Conservation (phyloP, 2,329 filamentous ascomycete species). For the Microcyclospora tardicrescens region DNA sequence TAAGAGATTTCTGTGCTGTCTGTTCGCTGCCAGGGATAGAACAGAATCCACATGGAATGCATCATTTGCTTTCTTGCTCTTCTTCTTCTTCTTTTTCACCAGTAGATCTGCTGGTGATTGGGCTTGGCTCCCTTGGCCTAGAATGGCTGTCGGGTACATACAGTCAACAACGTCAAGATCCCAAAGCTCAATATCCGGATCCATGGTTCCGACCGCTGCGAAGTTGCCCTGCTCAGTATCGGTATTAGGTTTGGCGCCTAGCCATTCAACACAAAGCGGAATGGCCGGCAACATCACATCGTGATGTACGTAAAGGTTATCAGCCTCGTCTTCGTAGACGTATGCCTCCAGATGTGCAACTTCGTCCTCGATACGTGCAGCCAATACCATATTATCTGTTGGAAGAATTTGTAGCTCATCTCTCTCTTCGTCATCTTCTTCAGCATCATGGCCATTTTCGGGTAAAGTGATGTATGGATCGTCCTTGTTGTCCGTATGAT, state of each 20-base stretch:
- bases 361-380: conserved; percentile 92
- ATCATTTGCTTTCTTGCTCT: conserved; percentile 76
- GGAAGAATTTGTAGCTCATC: conserved; percentile 88
- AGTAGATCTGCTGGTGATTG: conserved; percentile 7
- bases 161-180: conserved; percentile 89
- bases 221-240: conserved; percentile 66
- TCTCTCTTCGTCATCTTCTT: conserved; percentile 63
- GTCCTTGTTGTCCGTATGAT: conserved; percentile 86
- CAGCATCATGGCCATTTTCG: conserved; percentile 43
- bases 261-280: conserved; percentile 88
- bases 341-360: conserved; percentile 94
- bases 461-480: conserved; percentile 93
- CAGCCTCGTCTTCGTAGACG: conserved; percentile 86
- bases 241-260: conserved; percentile 80
- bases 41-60: conserved; percentile 91
- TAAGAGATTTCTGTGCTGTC: conserved; percentile 84
- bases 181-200: conserved; percentile 98
- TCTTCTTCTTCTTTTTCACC: conserved; percentile 84
- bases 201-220: conserved; percentile 90
- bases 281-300: conserved; percentile 98
- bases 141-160: conserved; percentile 96
- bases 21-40: conserved; percentile 79
- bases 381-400: conserved; percentile 83
- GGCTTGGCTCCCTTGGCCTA: conserved; percentile 49
- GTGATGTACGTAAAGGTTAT: conserved; percentile 98